Evolutionary conservation across 176 grass and related monocot genomes (phyloP).

Genomic region (Musa troglodytarum): DNA sequence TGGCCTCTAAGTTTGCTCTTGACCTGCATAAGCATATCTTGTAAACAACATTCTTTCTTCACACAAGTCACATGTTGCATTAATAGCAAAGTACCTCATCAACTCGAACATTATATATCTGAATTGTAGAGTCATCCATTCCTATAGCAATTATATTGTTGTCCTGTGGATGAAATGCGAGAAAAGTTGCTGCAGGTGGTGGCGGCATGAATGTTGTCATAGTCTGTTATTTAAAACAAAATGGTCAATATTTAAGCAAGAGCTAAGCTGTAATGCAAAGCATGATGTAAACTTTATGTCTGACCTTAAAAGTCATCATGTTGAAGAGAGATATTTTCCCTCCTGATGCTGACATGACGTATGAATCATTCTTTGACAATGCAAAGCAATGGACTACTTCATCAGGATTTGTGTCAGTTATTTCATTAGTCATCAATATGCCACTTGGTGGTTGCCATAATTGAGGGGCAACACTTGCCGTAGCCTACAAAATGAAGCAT

Average conservation of each 20-base stretch:
- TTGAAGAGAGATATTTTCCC: constrained; percentile 96
- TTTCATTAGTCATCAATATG: constrained; percentile 97
- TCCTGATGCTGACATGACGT: constrained; percentile 99
- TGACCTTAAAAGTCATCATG: constrained; percentile 99
- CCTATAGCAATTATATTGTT: constrained; percentile 99
- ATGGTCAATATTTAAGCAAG: constrained; percentile 18
- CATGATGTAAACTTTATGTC: neutral
- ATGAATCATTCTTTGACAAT: constrained; percentile 98
- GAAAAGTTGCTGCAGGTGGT: constrained; percentile 88
- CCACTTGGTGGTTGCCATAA: constrained; percentile 95
- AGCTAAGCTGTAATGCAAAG: neutral
- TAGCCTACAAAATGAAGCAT: constrained; percentile 49
- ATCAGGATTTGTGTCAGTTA: constrained; percentile 74
- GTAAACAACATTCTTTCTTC: neutral
- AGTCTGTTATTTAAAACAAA: constrained; percentile 34
- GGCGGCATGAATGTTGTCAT: constrained; percentile 99
- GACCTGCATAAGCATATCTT: constrained; percentile 38
- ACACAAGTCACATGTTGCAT: constrained; percentile 2
- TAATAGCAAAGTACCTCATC: constrained; percentile 50
- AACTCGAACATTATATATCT: constrained; percentile 97
- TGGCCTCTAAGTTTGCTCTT: constrained; percentile 97
- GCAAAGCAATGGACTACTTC: constrained; percentile 96
- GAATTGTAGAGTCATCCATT: constrained; percentile 99
- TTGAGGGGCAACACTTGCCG: constrained; percentile 57
- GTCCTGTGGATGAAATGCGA: constrained; percentile 96